Percentiles rank a stretch among this genome's conserved stretches.
Evolutionary conservation across 2,329 filamentous ascomycete genomes (phyloP).

Genomic region (Polytolypa hystricis): DNA sequence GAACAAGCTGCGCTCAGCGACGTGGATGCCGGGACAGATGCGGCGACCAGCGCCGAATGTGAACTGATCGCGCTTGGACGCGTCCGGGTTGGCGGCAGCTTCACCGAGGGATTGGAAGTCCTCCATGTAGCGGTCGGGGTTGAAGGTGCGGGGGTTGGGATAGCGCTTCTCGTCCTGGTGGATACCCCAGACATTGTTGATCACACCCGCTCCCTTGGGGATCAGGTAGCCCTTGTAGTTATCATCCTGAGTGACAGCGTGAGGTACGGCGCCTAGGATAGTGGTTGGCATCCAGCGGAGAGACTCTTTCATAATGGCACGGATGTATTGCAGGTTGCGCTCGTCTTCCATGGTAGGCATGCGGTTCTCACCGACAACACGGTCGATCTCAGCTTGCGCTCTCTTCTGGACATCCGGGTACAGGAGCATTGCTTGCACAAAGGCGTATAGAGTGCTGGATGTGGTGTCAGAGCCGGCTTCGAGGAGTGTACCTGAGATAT

Average conservation of each 20-base stretch:
- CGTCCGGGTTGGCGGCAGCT: constrained; percentile 19
- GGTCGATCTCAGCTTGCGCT: constrained; percentile 36
- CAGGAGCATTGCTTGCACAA: constrained; percentile 44
- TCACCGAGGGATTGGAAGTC: constrained; percentile 21
- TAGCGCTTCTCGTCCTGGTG: constrained; percentile 36
- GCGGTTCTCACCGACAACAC: constrained; percentile 22
- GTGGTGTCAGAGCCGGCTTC: constrained; percentile 18
- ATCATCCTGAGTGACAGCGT: constrained; percentile 18
- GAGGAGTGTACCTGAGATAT: constrained; percentile 11
- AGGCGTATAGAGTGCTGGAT: constrained; percentile 23
- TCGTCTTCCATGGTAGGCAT: constrained; percentile 30
- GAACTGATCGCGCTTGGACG: constrained; percentile 33
- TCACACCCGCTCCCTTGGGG: constrained; percentile 26
- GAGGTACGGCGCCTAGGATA: constrained; percentile 22
- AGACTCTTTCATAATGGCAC: constrained; percentile 29
- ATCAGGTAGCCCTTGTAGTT: constrained; percentile 18
- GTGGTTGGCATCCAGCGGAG: constrained; percentile 27
- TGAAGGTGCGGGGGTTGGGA: constrained; percentile 23
- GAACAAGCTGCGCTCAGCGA: constrained; percentile 41
- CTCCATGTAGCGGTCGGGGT: constrained; percentile 20
- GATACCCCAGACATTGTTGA: constrained; percentile 31
- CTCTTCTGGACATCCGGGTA: constrained; percentile 42
- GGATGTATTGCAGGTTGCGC: constrained; percentile 24
- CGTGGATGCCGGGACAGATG: constrained; percentile 32
- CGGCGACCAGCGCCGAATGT: constrained; percentile 17